Evolutionary conservation across 148 eudicot species (phyloP), one percentile per base, ranked within the genome.

Genomic region (Camellia lanceoleosa): DNA sequence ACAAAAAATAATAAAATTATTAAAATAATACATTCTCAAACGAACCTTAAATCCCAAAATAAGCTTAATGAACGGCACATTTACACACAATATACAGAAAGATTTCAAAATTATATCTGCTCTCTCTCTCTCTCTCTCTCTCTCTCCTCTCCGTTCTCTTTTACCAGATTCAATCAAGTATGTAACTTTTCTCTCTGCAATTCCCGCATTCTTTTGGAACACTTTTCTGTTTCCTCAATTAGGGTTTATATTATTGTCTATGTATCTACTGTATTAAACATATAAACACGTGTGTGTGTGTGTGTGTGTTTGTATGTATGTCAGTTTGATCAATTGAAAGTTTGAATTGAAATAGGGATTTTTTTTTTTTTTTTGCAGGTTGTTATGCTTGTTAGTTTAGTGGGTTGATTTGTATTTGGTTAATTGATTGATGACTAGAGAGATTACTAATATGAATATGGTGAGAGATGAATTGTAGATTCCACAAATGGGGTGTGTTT

Each of bases 401-500:
- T 59, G 68, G 18, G 18, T 68, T 68, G 47, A 14, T 68, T 41
- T 68, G 16, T 11, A 13, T 30, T 64, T 76, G 80, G 58, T 73
- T 76, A 51, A 80, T 72, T 67, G 5, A 69, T 71, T 79, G 79
- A 86, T 84, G 76, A 77, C 58, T 77, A 73, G 58, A 41, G 2
- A 30, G 38, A 30, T 30, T 30, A 30, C 38, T 30, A 30, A 30
- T 30, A 68, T 41, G 80, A 89, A 82, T 77, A 89, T 83, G 89
- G 49, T 85, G 88, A 89, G 86, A 79, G 66, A 89, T 89, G 91
- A 86, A 80, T 86, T 78, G 14, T 80, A 76, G 86, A 61, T 38
- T 71, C 38, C 61, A 46, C 66, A 55, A 78, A 89, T 89, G 91
- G 91, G 91, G 46, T 89, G 91, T 87, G 89, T 89, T 70, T 81